Evolutionary conservation across 2,329 filamentous ascomycete species (phyloP).

Genomic region (Blastomyces gilchristii): DNA sequence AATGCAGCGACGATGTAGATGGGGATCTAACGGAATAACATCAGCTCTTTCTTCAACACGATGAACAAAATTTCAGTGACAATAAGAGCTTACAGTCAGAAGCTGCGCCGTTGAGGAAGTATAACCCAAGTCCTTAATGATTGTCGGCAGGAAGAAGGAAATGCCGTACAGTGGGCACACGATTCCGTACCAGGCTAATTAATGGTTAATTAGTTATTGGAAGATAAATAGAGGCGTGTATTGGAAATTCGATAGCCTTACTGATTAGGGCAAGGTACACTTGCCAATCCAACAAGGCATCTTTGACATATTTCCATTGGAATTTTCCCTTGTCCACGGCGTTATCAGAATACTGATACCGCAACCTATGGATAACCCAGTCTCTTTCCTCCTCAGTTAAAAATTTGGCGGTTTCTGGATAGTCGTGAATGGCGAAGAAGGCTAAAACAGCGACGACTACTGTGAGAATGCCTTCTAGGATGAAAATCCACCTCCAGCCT

Average conservation of each 20-base stretch:
- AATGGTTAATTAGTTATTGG: not conserved
- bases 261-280: conserved; percentile 32
- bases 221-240: too few species aligned
- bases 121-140: conserved; percentile 35
- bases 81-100: conserved; percentile 23
- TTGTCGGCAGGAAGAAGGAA: conserved; percentile 32
- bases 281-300: conserved; percentile 35
- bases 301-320: conserved; percentile 30
- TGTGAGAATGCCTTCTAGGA: conserved; percentile 41
- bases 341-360: conserved; percentile 25
- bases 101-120: conserved; percentile 32
- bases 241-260: conserved; percentile 17
- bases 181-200: conserved; percentile 34
- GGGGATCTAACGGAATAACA: conserved; percentile 20
- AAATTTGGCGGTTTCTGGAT: conserved; percentile 36
- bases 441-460: conserved; percentile 34
- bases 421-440: conserved; percentile 39
- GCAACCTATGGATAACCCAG: conserved; percentile 31
- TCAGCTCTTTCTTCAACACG: not conserved
- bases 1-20: conserved; percentile 33
- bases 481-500: conserved; percentile 44
- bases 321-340: conserved; percentile 26
- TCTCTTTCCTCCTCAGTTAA: conserved; percentile 32
- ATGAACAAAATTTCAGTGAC: not conserved
- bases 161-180: conserved; percentile 35